Percentiles rank a stretch among this genome's conserved stretches.
phyloP scores from a whole-genome alignment of 2,329 filamentous ascomycete species.

The Fusarium sp. region DNA sequence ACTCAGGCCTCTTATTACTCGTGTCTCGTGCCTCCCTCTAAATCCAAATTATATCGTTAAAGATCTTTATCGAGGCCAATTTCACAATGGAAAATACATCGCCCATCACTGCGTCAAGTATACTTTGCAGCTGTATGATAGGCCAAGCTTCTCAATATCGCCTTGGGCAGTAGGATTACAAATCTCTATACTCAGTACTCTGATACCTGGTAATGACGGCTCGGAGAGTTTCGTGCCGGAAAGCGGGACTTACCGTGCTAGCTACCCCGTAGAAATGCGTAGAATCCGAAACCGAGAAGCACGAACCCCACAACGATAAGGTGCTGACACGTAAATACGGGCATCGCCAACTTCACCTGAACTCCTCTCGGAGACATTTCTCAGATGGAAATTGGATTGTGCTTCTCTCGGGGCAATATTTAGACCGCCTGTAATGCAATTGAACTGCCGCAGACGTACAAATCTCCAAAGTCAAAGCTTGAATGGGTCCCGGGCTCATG shows the following conservation, averaged over 20 bases:
- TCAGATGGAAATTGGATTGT: accelerated
- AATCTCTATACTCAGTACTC: background rate
- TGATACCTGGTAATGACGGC: background rate
- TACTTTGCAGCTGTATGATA: background rate
- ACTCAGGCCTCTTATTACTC: too few species aligned
- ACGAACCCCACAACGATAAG: background rate
- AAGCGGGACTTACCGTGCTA: too few species aligned
- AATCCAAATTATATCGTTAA: background rate
- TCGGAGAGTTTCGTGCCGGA: background rate
- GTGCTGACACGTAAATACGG: background rate
- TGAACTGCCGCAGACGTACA: accelerated
- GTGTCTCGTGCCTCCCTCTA: too few species aligned
- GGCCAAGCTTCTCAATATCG: background rate
- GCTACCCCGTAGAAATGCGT: background rate
- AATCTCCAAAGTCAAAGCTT: too few species aligned
- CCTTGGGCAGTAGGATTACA: background rate
- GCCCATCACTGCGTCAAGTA: background rate
- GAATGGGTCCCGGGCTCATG: background rate
- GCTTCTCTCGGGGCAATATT: accelerated
- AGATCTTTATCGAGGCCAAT: background rate
- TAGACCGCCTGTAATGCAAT: background rate
- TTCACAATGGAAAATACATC: background rate
- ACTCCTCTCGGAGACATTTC: background rate
- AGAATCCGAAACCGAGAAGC: background rate
- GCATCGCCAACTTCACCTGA: accelerated